Evolutionary conservation across 257 asterid species (phyloP), one percentile per base, ranked within the genome.

Genomic region (Solanum chilense): DNA sequence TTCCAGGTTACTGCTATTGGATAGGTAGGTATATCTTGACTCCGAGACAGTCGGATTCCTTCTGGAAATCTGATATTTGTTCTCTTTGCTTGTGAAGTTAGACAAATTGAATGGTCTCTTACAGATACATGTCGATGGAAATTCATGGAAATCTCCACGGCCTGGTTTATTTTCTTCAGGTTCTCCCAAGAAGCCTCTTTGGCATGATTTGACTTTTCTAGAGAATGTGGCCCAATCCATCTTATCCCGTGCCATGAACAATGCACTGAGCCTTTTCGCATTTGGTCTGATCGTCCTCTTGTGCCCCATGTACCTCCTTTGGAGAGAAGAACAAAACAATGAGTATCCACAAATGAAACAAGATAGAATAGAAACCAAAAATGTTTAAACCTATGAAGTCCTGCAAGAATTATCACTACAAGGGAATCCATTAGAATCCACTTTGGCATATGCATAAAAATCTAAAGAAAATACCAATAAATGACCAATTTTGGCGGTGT

Each of bases 121-220:
- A 91, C 99, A 97, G 86, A 97, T 93, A 92, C 99, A 97, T 5
- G 98, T 84, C n/a, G 96, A 90, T 52, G 99, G 99, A 82, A 90
- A 96, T 88, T 97, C 99, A 8, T 97, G 98, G 88, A 96, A 96
- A 90, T 97, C 99, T 8, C 99, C 99, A 85, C 98, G 92, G 68
- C 99, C 99, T 3, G 96, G 97, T 90, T 88, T 94, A 90, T 92
- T 92, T 95, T 97, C 99, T 39, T 96, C 98, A 1, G 99, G 99
- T 85, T 97, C 99, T 86, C 99, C 99, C 95, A 97, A 92, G 96
- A 97, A 97, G 69, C 98, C 99, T 90, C 97, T 92, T 90, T 97
- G 99, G 92, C 96, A 93, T 75, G 96, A 93, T 90, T 93, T 97
- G 68, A 96, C 97, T 93, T 94, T 97, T 88, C 93, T 91, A 27